phyloP scores from a whole-genome alignment of 1,139 yeast species.

The Pichia sp. region DNA sequence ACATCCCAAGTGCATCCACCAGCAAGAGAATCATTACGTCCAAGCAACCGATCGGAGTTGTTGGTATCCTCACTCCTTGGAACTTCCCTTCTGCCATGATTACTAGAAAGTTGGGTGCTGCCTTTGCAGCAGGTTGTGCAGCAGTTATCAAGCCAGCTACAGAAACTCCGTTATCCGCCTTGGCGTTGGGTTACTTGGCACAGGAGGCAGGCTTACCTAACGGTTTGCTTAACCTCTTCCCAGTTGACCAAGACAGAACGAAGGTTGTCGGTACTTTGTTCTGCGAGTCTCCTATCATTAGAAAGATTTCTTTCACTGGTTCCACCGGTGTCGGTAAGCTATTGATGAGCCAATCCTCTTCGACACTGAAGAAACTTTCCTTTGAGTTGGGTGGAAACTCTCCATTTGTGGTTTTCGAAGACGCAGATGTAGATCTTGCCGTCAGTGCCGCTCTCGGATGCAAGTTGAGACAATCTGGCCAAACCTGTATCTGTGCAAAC shows the following conservation, averaged over 20 bases:
- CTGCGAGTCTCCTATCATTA: conserved; percentile 66
- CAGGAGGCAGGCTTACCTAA: conserved; percentile 82
- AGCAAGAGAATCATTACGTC: conserved; percentile 59
- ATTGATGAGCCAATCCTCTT: conserved; percentile 73
- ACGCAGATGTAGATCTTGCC: conserved; percentile 75
- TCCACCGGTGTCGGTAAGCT: conserved; percentile 83
- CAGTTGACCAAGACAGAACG: conserved; percentile 50
- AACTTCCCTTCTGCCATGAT: conserved; percentile 96
- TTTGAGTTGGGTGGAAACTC: conserved; percentile 95
- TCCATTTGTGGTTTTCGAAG: conserved; percentile 84
- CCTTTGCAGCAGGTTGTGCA: conserved; percentile 92
- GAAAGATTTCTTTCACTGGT: conserved; percentile 90
- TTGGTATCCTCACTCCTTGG: conserved; percentile 94
- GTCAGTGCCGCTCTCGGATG: conserved; percentile 68
- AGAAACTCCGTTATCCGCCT: conserved; percentile 84
- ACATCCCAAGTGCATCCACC: conserved; percentile 60
- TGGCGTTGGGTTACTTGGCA: conserved; percentile 71
- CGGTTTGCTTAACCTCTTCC: conserved; percentile 72
- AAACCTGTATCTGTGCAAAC: conserved; percentile 83
- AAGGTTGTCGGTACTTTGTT: conserved; percentile 61
- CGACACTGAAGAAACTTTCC: conserved; percentile 78
- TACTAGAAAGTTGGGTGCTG: conserved; percentile 88
- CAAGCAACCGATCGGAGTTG: conserved; percentile 86
- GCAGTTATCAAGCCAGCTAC: conserved; percentile 87
- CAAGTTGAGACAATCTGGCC: conserved; percentile 74